phyloP scores from a whole-genome alignment of 2,329 filamentous ascomycete genomes.

The Penicillium sp. region DNA sequence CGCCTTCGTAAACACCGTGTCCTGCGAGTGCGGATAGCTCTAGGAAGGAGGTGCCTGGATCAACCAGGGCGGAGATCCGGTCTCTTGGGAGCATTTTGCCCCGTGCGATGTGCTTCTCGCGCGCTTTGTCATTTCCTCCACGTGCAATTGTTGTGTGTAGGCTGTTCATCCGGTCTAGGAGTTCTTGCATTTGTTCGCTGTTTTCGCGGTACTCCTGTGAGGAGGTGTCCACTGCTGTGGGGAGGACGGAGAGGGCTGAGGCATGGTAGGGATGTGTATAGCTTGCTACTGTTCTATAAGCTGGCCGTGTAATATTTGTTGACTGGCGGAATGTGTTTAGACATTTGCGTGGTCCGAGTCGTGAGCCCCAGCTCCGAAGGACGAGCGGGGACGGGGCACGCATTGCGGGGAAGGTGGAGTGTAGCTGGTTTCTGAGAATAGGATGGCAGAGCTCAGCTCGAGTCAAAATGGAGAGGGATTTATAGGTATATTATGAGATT shows the following conservation, averaged over 20 bases:
- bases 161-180: slow-evolving; percentile 66
- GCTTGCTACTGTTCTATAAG: slow-evolving; percentile 59
- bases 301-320: slow-evolving; percentile 7
- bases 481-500: neutral
- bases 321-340: slow-evolving; percentile 5
- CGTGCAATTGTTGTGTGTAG: slow-evolving; percentile 70
- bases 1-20: slow-evolving; percentile 78
- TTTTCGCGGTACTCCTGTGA: slow-evolving; percentile 82
- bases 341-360: slow-evolving; percentile 18
- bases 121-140: slow-evolving; percentile 77
- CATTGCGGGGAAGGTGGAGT: slow-evolving; percentile 35
- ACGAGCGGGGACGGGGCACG: slow-evolving; percentile 39
- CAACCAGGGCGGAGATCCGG: slow-evolving; percentile 80
- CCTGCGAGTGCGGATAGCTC: slow-evolving; percentile 93
- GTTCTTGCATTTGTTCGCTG: slow-evolving; percentile 70
- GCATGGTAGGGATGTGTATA: slow-evolving; percentile 82
- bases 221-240: slow-evolving; percentile 71
- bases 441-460: neutral
- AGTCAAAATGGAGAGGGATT: neutral
- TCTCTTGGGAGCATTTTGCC: slow-evolving; percentile 95
- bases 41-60: slow-evolving; percentile 85
- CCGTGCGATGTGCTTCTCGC: slow-evolving; percentile 80
- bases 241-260: slow-evolving; percentile 76
- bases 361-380: slow-evolving; percentile 40
- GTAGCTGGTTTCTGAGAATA: neutral